phyloP scores from a whole-genome alignment of 192 early-diverging fungal genomes.

The Backusella westeae region DNA sequence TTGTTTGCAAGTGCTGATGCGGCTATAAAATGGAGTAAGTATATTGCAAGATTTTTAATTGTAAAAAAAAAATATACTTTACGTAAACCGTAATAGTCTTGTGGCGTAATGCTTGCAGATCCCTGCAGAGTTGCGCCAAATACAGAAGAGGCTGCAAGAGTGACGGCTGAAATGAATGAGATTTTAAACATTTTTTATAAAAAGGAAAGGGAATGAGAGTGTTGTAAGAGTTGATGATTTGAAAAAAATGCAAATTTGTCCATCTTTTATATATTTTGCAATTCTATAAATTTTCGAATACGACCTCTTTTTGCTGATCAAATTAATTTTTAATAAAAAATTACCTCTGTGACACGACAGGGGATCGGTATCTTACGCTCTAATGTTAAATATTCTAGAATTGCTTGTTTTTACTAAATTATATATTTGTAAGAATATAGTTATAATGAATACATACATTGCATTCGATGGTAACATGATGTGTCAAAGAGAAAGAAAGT shows the following conservation, averaged over 20 bases:
- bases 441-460: background rate
- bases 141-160: background rate
- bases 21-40: constrained; percentile 10
- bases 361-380: background rate
- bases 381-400: background rate
- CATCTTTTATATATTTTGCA: background rate
- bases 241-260: background rate
- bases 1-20: constrained; percentile 38
- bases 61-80: background rate
- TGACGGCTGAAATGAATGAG: background rate
- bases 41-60: background rate
- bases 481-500: background rate
- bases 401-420: background rate
- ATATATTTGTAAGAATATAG: background rate
- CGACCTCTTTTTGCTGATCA: background rate
- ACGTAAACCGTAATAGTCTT: constrained; percentile 22
- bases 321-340: background rate
- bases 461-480: background rate
- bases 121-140: constrained; percentile 5
- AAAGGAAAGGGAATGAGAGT: background rate
- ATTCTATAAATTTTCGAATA: background rate
- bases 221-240: background rate
- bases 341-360: background rate
- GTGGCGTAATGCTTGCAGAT: constrained; percentile 11
- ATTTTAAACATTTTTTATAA: background rate